Base-by-base conservation (phyloP, 2,329 filamentous ascomycete species). In the Aspergillus quadricinctus region DNA sequence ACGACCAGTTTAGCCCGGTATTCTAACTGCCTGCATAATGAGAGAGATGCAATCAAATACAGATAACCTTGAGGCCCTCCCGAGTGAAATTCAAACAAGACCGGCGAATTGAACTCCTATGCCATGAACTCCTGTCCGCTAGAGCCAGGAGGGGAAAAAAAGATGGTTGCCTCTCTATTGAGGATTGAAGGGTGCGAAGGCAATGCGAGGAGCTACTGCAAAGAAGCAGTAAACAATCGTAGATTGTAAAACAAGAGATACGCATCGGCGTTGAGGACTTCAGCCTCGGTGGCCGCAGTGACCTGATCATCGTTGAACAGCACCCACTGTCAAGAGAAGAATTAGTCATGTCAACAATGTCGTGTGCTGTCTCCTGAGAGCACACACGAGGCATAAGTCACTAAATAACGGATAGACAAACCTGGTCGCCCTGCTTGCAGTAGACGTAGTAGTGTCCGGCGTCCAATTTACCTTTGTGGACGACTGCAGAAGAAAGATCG, bases 231-330 rank as follows among this genome's bases (percentile, higher is more conserved):
- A 43, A 75, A 63, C 8, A 68, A 70, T 23, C 74, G 71, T 51
- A 78, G 65, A 21, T 71, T 75, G 59, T 97, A 97, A 72, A 97
- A 96, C 53, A 97, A 78, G 56, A 97, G 79, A 72, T 97, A 97
- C 0, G 93, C 92, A 71, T 96, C 88, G 14, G 90, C 90, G 29
- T 83, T 83, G 45, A 97, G 80, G 3, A 97, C 93, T 57, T 97
- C 90, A 4, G 88, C 89, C 69, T 94, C 88, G 49, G 85, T 85
- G 2, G 90, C 93, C 55, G 92, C 70, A 59, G 92, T 90, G 25
- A 97, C 93, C 71, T 91, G 92, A 71, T 94, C 92, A 70, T 97
- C 93, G 68, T 97, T 95, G 75, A 97, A 97, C 54, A 90, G 86
- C 72, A 96, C 96, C 93, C 93, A 97, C 82, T 96, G 63, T 17